Percentiles rank a stretch among this genome's conserved stretches.
These are phyloP conservation scores for Rutstroemia sp. DNA, from an alignment of 2,329 filamentous ascomycete species.

Conservation along the genomic window DNA sequence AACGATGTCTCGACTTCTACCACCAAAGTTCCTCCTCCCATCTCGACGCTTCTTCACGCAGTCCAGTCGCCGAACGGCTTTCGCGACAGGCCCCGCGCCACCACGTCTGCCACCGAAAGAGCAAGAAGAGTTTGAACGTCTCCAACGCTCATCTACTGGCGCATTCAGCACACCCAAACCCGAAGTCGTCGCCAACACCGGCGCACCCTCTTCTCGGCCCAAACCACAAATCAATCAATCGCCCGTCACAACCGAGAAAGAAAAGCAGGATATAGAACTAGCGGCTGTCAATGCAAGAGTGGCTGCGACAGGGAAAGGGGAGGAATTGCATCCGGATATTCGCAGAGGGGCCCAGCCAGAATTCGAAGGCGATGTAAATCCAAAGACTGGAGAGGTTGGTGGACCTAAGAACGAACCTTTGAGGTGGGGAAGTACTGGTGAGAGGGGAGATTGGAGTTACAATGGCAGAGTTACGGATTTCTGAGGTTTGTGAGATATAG, in stretches of 20 bases:
- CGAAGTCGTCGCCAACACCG: conserved; percentile 16
- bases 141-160: conserved; percentile 70
- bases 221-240: conserved; percentile 43
- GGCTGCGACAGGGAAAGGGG: conserved; percentile 49
- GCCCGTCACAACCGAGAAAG: conserved; percentile 26
- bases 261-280: conserved; percentile 21
- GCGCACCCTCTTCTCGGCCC: conserved; percentile 20
- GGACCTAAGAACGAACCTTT: conserved; percentile 96
- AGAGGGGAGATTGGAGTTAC: conserved; percentile 71
- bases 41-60: conserved; percentile 25
- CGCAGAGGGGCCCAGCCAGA: conserved; percentile 75
- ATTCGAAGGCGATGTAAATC: conserved; percentile 88
- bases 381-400: conserved; percentile 89
- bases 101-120: conserved; percentile 82
- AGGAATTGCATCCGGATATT: conserved; percentile 63
- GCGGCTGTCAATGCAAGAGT: conserved; percentile 35
- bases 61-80: conserved; percentile 29
- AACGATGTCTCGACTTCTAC: conserved; percentile 25
- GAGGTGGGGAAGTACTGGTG: conserved; percentile 68
- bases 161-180: conserved; percentile 60
- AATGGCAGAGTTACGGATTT: conserved; percentile 96
- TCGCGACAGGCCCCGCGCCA: conserved; percentile 57
- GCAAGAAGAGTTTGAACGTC: conserved; percentile 82
- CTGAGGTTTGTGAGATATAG: conserved; percentile 23
- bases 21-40: conserved; percentile 21